phyloP scores from a whole-genome alignment of 139 green algal species.

The Monoraphidium neglectum region DNA sequence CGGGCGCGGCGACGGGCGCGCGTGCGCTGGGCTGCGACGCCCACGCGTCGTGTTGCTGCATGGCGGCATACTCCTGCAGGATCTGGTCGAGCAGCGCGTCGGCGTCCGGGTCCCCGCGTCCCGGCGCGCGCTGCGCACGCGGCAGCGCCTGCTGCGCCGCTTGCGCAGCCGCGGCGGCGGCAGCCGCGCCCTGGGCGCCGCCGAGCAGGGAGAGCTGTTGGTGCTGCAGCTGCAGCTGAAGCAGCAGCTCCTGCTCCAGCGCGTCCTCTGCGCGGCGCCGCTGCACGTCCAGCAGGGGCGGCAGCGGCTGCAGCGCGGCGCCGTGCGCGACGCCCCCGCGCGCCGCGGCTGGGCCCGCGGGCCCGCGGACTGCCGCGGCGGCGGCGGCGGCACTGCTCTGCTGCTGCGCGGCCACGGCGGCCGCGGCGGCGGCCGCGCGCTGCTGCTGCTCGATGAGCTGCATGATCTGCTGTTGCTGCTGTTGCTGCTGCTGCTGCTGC shows the following conservation, averaged over 20 bases:
- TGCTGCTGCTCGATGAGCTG: neutral
- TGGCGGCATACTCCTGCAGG: no score
- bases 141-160: conserved; percentile 8
- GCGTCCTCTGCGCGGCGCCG: neutral
- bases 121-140: neutral
- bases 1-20: no score
- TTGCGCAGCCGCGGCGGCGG: neutral
- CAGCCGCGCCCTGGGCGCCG: neutral
- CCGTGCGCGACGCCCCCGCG: no score
- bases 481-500: neutral
- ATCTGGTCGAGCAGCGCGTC: no score
- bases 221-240: neutral
- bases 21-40: no score
- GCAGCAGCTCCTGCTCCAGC: conserved; percentile 1
- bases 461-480: neutral
- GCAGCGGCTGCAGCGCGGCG: no score
- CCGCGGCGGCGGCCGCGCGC: neutral
- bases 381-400: no score
- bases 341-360: no score
- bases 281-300: neutral
- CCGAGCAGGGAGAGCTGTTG: neutral
- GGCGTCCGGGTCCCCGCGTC: no score
- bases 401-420: neutral
- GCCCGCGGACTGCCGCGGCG: no score
- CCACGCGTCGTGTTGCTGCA: no score